phyloP scores from a whole-genome alignment of 2,329 filamentous ascomycete genomes.

The Lomentospora prolificans region DNA sequence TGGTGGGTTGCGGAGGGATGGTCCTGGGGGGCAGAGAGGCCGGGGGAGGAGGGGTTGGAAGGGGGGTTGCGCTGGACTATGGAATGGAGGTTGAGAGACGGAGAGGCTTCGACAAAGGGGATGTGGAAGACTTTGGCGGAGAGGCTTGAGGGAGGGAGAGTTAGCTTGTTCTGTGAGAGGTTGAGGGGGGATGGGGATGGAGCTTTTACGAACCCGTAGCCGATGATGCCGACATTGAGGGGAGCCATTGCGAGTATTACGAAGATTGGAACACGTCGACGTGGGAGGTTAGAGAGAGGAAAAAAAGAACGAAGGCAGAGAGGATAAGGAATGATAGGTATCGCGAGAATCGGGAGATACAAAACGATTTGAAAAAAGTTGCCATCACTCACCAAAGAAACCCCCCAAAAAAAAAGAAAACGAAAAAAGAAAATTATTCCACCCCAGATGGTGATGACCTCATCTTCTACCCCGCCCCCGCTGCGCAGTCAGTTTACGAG shows the following conservation, averaged over 20 bases:
- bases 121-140: constrained; percentile 78
- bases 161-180: constrained; percentile 9
- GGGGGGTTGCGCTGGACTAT: constrained; percentile 64
- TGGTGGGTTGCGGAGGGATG: constrained; percentile 57
- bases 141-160: constrained; percentile 25
- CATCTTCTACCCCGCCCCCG: no score
- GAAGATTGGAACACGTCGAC: not conserved
- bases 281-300: not conserved
- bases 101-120: constrained; percentile 59
- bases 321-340: not conserved
- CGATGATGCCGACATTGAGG: constrained; percentile 41
- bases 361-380: no score
- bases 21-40: constrained; percentile 53
- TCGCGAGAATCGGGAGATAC: no score
- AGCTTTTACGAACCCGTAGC: constrained; percentile 35
- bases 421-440: no score
- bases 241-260: constrained; percentile 6
- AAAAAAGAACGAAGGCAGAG: not conserved
- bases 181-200: constrained; percentile 4
- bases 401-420: no score
- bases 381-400: no score
- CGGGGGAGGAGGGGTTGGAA: constrained; percentile 36
- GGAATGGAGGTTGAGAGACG: constrained; percentile 58
- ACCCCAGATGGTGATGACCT: no score
- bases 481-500: no score